Percentiles rank a stretch among this genome's conserved stretches.
Conservation (phyloP, 164 flowering plant species). For the Nelumbo lutea region DNA sequence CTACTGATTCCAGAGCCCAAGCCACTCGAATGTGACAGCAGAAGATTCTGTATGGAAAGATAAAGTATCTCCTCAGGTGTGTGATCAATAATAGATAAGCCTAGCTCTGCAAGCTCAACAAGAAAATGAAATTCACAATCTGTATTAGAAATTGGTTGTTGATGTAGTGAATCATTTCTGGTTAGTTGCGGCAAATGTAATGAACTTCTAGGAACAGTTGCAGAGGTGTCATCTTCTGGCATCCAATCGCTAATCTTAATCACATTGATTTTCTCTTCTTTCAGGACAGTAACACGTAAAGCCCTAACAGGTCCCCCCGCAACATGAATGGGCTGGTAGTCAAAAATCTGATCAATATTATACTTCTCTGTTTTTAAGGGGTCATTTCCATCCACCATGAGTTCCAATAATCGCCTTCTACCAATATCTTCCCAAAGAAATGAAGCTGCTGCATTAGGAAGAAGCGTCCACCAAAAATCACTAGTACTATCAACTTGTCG, state of each 20-base stretch:
- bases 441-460: constrained; percentile 72
- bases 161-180: constrained; percentile 26
- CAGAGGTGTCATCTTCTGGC: constrained; percentile 54
- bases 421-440: constrained; percentile 99
- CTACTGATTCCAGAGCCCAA: constrained; percentile 91
- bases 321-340: constrained; percentile 59
- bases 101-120: constrained; percentile 87
- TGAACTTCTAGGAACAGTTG: constrained; percentile 21
- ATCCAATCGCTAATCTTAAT: constrained; percentile 86
- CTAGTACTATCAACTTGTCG: constrained; percentile 81
- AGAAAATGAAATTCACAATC: constrained; percentile 71
- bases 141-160: constrained; percentile 28
- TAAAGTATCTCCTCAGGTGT: constrained; percentile 98
- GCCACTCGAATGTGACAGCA: constrained; percentile 81
- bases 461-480: constrained; percentile 80
- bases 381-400: constrained; percentile 68
- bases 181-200: constrained; percentile 31
- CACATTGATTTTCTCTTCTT: constrained; percentile 77
- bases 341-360: constrained; percentile 76
- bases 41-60: constrained; percentile 76
- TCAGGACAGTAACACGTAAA: constrained; percentile 58
- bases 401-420: constrained; percentile 60
- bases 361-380: constrained; percentile 51
- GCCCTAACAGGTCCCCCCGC: constrained; percentile 54
- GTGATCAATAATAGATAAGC: constrained; percentile 87